A percentile compares a stretch with the other conserved stretches of the same genome.
These are phyloP conservation scores for Podila clonocystis DNA, from an alignment of 192 early-diverging fungal species.

Conservation along the genomic window DNA sequence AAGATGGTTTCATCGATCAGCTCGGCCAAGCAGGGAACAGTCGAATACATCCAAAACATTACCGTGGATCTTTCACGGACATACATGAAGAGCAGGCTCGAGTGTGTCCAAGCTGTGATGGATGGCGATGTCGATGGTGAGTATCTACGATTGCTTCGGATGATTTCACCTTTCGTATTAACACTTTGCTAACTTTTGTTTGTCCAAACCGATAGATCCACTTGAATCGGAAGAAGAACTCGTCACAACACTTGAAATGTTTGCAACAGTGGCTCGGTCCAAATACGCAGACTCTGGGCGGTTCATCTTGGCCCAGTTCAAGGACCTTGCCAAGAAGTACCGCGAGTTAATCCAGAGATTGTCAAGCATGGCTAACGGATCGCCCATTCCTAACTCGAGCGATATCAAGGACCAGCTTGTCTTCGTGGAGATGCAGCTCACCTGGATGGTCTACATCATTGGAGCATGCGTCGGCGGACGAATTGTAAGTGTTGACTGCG, in stretches of 20 bases:
- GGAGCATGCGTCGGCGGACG: slow-evolving; percentile 75
- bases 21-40: slow-evolving; percentile 25
- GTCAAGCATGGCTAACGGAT: slow-evolving; percentile 8
- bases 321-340: slow-evolving; percentile 32
- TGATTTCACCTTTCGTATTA: not conserved
- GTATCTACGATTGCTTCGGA: not conserved
- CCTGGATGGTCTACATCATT: slow-evolving; percentile 85
- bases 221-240: slow-evolving; percentile 76
- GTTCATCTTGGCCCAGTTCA: slow-evolving; percentile 32
- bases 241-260: slow-evolving; percentile 72
- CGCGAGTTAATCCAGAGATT: slow-evolving; percentile 26
- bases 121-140: slow-evolving; percentile 68
- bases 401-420: slow-evolving; percentile 56
- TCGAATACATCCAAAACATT: slow-evolving; percentile 28
- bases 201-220: slow-evolving; percentile 53
- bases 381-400: slow-evolving; percentile 30
- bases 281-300: slow-evolving; percentile 69
- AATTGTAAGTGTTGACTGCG: slow-evolving; percentile 50
- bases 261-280: slow-evolving; percentile 73
- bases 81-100: slow-evolving; percentile 63
- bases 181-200: not conserved
- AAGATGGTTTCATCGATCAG: slow-evolving; percentile 71
- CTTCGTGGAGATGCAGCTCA: slow-evolving; percentile 71
- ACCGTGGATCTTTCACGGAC: slow-evolving; percentile 55
- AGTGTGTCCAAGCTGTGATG: slow-evolving; percentile 54